phyloP scores from a whole-genome alignment of 1,139 yeast genomes.

The Candida pseudoviswanathii region DNA sequence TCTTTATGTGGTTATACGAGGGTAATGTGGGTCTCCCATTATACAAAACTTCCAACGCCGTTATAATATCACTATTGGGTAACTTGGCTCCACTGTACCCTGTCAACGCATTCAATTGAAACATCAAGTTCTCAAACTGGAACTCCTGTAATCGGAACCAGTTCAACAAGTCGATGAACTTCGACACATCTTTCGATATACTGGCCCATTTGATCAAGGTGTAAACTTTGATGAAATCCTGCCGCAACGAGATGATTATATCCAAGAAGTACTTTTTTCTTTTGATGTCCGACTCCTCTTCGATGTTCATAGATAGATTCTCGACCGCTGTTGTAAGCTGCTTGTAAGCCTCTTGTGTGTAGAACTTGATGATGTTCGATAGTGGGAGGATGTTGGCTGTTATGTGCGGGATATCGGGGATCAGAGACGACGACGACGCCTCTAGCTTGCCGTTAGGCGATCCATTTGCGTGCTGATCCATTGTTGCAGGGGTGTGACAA shows the following conservation, averaged over 20 bases:
- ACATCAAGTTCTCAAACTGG: constrained; percentile 59
- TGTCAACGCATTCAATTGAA: constrained; percentile 58
- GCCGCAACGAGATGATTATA: constrained; percentile 68
- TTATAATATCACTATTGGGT: constrained; percentile 85
- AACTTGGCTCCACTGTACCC: constrained; percentile 81
- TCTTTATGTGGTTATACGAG: constrained; percentile 59
- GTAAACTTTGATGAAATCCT: constrained; percentile 79
- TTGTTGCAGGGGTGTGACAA: not conserved
- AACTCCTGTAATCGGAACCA: constrained; percentile 82
- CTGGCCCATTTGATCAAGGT: constrained; percentile 88
- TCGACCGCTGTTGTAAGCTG: constrained; percentile 66
- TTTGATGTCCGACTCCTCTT: constrained; percentile 52
- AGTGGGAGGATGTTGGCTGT: constrained; percentile 71
- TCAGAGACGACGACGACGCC: not conserved
- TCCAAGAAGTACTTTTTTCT: constrained; percentile 72
- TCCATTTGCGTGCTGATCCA: constrained; percentile 2
- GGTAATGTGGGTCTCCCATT: constrained; percentile 79
- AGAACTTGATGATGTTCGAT: constrained; percentile 56
- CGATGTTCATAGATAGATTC: constrained; percentile 46
- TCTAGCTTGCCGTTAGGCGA: constrained; percentile 6
- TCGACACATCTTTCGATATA: constrained; percentile 67
- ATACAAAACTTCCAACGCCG: constrained; percentile 82
- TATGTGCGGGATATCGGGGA: constrained; percentile 70
- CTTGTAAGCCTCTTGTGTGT: constrained; percentile 64
- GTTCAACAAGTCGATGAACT: constrained; percentile 79